Conservation (phyloP, 192 early-diverging fungal species). For the Kappamyces sp. region DNA sequence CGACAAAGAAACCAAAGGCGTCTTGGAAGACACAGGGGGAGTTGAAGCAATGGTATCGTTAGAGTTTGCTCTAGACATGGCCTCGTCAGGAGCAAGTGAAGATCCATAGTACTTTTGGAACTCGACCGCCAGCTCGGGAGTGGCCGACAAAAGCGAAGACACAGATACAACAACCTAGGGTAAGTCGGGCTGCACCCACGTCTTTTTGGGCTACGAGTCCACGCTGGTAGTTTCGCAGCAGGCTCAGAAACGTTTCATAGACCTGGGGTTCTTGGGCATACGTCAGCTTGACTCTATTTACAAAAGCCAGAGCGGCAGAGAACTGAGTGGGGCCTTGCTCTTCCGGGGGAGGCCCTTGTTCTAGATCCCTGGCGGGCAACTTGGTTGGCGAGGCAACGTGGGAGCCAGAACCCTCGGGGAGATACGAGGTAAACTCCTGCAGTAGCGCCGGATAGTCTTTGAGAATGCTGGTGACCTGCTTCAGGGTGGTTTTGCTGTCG, state of each 20-base stretch:
- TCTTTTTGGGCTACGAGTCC: slow-evolving; percentile 3
- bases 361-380: slow-evolving; percentile 3
- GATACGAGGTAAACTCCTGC: neutral
- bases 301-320: slow-evolving; percentile 9
- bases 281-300: slow-evolving; percentile 9
- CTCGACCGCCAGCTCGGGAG: slow-evolving; percentile 6
- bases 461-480: neutral
- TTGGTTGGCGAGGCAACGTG: slow-evolving; percentile 1
- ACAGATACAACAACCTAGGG: slow-evolving; percentile 12
- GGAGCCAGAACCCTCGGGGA: neutral
- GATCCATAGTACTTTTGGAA: slow-evolving; percentile 9
- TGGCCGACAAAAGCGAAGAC: slow-evolving; percentile 5
- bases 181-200: neutral
- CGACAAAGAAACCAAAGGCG: neutral
- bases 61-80: neutral
- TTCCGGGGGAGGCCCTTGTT: neutral
- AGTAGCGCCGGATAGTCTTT: neutral
- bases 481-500: neutral
- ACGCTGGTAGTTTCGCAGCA: slow-evolving; percentile 10
- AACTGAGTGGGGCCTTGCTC: neutral
- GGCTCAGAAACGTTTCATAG: slow-evolving; percentile 5
- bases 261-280: slow-evolving; percentile 7
- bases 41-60: slow-evolving; percentile 10
- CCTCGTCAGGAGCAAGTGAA: neutral
- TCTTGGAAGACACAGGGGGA: slow-evolving; percentile 4